Evolutionary conservation across 2,329 filamentous ascomycete species (phyloP), one percentile per base, ranked within the genome.

Genomic region (Didymella sp.): DNA sequence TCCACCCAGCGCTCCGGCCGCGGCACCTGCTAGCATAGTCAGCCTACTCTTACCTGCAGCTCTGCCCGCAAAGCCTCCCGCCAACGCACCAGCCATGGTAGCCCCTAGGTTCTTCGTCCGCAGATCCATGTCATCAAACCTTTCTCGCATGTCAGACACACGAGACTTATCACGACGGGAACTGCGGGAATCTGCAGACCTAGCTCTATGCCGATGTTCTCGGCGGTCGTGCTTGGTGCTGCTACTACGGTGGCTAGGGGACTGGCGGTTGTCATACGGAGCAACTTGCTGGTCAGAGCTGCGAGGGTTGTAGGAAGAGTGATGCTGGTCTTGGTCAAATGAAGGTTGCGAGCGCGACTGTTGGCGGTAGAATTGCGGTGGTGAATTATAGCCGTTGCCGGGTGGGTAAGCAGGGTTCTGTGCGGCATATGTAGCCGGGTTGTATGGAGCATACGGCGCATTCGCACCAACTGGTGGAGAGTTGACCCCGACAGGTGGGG

Each of bases 41-140:
- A 76, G 71, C 63, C 64, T 72, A 56, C 71, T 69, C 47, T 72
- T 68, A 41, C 72, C 72, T 46, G 73, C 49, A 52, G 64, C 58
- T 41, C 66, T 71, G 31, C 72, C 73, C 24, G 71, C 70, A 50
- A 76, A 53, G 45, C 73, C 74, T 56, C 74, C 74, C 40, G 70
- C 74, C 64, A 76, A 73, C 70, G 73, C 74, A 73, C 74, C 74
- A 69, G 67, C 73, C 64, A 73, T 65, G 52, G 70, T 70, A 62
- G 74, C 73, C 43, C 71, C 71, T 61, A 75, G 58, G 55, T 66
- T 66, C 57, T 66, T 69, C 27, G 74, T 72, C 31, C 68, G 67
- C 59, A 69, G 38, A 55, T 73, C 71, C 59, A 75, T 67, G 45
- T 63, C 62, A 42, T 74, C 73, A 58, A 75, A 73, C 60, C 71